Evolutionary conservation across 148 eudicot species (phyloP).

Genomic region (Chenopodium suecicum): DNA sequence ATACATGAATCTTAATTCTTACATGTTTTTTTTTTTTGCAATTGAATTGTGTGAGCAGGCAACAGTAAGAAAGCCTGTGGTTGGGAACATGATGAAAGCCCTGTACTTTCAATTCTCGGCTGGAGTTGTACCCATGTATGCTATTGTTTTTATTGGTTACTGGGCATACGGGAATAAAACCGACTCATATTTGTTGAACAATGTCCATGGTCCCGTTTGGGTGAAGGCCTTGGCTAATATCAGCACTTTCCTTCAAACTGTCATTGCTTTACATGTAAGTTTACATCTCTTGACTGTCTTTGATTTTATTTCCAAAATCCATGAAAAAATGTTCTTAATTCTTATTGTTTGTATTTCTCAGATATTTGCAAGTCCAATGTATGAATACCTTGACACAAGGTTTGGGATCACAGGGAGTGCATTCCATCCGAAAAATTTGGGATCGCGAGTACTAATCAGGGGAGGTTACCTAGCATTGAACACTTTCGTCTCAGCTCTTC

Average conservation of each 20-base stretch:
- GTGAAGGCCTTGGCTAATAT: constrained; percentile 66
- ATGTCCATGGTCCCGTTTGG: constrained; percentile 76
- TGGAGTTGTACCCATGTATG: constrained; percentile 82
- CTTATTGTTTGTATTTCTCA: constrained; percentile 19
- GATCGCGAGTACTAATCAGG: constrained; percentile 56
- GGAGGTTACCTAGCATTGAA: constrained; percentile 76
- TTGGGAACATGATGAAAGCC: constrained; percentile 90
- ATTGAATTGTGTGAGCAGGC: constrained; percentile 49
- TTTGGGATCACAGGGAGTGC: constrained; percentile 71
- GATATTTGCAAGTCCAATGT: constrained; percentile 99
- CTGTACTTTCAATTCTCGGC: constrained; percentile 84
- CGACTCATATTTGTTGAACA: constrained; percentile 60
- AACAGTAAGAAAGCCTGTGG: constrained; percentile 86
- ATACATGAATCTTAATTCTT: background rate
- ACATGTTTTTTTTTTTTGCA: background rate
- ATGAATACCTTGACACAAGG: constrained; percentile 88
- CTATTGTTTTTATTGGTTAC: constrained; percentile 71
- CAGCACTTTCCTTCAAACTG: constrained; percentile 72
- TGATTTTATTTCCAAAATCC: background rate
- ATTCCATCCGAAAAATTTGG: constrained; percentile 45
- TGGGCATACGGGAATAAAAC: constrained; percentile 89
- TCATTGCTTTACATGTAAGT: constrained; percentile 79
- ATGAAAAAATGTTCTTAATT: background rate
- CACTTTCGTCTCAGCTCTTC: constrained; percentile 68
- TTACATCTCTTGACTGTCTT: background rate